Conservation (phyloP, 768 basidiomycete genomes). For the Suillus subluteus region DNA sequence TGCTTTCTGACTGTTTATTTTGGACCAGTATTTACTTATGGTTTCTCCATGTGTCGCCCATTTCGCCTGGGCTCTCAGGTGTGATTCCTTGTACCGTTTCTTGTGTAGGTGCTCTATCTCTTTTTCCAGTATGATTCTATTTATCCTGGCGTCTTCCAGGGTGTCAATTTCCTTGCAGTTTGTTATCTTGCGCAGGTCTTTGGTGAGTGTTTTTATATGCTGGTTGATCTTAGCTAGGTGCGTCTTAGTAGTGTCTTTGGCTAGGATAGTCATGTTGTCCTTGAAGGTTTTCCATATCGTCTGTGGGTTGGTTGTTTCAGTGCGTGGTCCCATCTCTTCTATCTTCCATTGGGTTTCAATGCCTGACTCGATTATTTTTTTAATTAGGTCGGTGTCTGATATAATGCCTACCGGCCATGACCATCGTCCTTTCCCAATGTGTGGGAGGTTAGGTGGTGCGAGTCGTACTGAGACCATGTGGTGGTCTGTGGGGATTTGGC, state of each 20-base stretch:
- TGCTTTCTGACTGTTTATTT: background rate
- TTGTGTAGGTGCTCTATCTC: background rate
- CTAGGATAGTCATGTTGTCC: accelerated
- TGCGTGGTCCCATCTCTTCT: too few species aligned
- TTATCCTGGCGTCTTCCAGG: background rate
- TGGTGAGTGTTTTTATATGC: accelerated
- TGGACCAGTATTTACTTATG: background rate
- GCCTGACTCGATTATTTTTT: background rate
- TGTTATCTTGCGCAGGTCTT: background rate
- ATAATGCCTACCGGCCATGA: accelerated
- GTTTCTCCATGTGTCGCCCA: background rate
- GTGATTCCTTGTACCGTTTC: background rate
- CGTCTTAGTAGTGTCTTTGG: background rate
- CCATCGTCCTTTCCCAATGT: background rate
- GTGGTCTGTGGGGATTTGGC: background rate
- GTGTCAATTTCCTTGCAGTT: background rate
- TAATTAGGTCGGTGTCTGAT: background rate
- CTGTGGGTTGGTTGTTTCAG: too few species aligned
- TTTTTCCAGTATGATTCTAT: background rate
- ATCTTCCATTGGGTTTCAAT: background rate
- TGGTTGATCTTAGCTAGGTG: background rate
- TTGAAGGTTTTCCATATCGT: background rate
- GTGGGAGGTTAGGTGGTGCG: background rate
- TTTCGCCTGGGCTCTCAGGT: background rate
- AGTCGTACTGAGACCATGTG: background rate